phyloP scores from a whole-genome alignment of 164 flowering plant genomes.

The Taxillus chinensis region DNA sequence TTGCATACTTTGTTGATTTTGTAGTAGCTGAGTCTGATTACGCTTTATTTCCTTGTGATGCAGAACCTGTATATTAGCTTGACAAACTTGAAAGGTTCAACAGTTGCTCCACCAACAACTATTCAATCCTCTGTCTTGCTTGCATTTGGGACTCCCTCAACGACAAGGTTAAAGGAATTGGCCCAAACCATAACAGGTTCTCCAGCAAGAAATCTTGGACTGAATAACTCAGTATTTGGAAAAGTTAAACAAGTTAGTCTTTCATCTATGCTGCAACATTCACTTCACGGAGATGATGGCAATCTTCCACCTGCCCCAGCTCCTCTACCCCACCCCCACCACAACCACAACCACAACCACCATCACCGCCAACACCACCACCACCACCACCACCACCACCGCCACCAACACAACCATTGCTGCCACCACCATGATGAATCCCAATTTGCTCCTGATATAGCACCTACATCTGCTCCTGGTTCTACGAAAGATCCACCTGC shows the following conservation, averaged over 20 bases:
- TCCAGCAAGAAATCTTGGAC: constrained; percentile 69
- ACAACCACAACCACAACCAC: constrained; percentile 26
- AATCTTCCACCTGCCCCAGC: constrained; percentile 38
- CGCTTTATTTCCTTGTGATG: constrained; percentile 15
- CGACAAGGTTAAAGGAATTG: constrained; percentile 62
- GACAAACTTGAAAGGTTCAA: constrained; percentile 68
- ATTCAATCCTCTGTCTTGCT: constrained; percentile 61
- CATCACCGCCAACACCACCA: constrained; percentile 9
- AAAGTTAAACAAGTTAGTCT: constrained; percentile 75
- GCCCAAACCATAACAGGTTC: constrained; percentile 72
- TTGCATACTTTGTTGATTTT: too few relatives aligned
- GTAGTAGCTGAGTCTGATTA: background rate
- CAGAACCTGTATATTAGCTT: constrained; percentile 79
- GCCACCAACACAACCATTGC: too few relatives aligned
- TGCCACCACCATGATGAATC: too few relatives aligned
- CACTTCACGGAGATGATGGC: constrained; percentile 34
- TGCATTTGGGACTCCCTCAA: constrained; percentile 58
- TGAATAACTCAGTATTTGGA: constrained; percentile 71
- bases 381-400: too few relatives aligned
- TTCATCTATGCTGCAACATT: constrained; percentile 52
- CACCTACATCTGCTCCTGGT: constrained; percentile 17
- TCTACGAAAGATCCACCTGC: constrained; percentile 14
- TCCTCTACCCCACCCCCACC: constrained; percentile 18
- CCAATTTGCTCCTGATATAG: constrained; percentile 14
- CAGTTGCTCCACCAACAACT: constrained; percentile 58